A percentile compares a stretch with the other conserved stretches of the same genome.
These are phyloP conservation scores for Fusarium tuaranense DNA, from an alignment of 2,329 filamentous ascomycete species.

Conservation along the genomic window DNA sequence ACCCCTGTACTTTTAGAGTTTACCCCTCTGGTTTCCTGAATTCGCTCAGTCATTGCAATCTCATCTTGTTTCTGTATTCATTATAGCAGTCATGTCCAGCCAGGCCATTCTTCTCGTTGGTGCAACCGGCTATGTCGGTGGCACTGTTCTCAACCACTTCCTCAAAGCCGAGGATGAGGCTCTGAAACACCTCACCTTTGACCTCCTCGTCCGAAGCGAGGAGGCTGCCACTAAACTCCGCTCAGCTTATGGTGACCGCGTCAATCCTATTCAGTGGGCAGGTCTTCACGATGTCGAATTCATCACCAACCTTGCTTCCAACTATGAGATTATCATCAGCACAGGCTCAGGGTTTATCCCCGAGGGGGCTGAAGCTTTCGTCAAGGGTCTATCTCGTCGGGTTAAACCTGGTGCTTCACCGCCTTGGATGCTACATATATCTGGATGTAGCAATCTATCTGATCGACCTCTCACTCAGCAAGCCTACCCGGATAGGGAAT, in stretches of 20 bases:
- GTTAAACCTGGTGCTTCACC: background rate
- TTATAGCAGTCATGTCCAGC: background rate
- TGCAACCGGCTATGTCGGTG: background rate
- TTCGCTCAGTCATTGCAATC: background rate
- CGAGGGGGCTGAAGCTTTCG: background rate
- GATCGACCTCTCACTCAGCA: background rate
- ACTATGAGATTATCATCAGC: background rate
- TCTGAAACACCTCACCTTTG: background rate
- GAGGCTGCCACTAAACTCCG: background rate
- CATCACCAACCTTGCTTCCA: background rate
- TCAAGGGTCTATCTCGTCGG: background rate
- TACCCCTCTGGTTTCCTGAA: background rate
- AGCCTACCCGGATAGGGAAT: background rate
- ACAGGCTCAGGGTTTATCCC: background rate
- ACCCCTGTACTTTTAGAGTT: background rate
- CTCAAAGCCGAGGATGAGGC: background rate
- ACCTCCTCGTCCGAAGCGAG: background rate
- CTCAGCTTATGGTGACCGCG: background rate
- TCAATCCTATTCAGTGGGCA: background rate
- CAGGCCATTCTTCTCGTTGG: background rate
- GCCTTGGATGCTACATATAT: background rate
- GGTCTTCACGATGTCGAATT: background rate
- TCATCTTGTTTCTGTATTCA: background rate
- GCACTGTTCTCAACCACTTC: background rate
- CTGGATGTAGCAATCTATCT: background rate